A percentile compares a stretch with the other conserved stretches of the same genome.
Evolutionary conservation across 441 rosid species (phyloP).

Genomic region (Melastoma candidum): DNA sequence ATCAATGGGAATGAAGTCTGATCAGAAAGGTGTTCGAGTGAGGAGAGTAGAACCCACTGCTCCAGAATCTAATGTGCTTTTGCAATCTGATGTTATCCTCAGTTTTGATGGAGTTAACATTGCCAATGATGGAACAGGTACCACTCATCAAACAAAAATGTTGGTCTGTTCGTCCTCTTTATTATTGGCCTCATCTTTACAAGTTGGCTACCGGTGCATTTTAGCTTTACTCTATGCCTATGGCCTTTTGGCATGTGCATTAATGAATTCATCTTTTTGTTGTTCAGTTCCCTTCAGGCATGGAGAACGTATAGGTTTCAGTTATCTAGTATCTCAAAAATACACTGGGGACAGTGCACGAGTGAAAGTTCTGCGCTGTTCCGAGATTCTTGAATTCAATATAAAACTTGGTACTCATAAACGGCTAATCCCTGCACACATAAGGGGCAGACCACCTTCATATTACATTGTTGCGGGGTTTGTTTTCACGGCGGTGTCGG

Average conservation of each 20-base stretch:
- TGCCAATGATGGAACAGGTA: conserved; percentile 98
- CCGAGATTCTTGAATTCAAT: conserved; percentile 24
- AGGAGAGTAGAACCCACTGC: conserved; percentile 88
- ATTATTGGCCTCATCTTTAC: too few species aligned
- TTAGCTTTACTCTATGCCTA: too few species aligned
- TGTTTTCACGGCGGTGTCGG: conserved; percentile 78
- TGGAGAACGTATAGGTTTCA: conserved; percentile 90
- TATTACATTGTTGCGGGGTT: conserved; percentile 90
- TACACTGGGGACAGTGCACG: conserved; percentile 53
- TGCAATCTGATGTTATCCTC: conserved; percentile 76
- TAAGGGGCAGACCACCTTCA: conserved; percentile 24
- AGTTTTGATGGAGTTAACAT: conserved; percentile 78
- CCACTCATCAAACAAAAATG: neutral
- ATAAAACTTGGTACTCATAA: neutral
- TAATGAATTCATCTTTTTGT: too few species aligned
- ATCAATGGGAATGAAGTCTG: conserved; percentile 72
- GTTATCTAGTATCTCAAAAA: conserved; percentile 88
- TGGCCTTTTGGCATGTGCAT: too few species aligned
- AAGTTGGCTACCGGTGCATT: too few species aligned
- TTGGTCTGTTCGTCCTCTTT: too few species aligned
- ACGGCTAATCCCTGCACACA: conserved; percentile 51
- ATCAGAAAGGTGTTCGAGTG: conserved; percentile 87
- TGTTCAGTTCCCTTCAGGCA: conserved; percentile 81
- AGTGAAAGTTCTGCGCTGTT: conserved; percentile 67
- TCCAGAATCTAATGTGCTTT: conserved; percentile 66